phyloP scores from a whole-genome alignment of 805 yeast genomes.

The Torulaspora gathmanii region DNA sequence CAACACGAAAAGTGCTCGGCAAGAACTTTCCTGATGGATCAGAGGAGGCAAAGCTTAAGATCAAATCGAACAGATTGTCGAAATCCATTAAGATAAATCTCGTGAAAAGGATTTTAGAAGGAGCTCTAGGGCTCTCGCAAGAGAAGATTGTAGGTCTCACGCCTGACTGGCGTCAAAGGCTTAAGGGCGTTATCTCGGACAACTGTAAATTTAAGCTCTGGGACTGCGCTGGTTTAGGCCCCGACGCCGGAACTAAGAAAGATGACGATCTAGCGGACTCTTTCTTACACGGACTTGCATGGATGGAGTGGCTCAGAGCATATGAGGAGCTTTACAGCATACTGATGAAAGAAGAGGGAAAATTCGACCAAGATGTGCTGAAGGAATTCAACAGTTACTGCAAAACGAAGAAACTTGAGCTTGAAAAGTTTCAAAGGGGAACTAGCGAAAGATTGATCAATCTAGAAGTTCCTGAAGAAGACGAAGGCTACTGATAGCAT shows the following conservation, averaged over 20 bases:
- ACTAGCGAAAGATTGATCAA: constrained; percentile 6
- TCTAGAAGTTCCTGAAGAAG: constrained; percentile 1
- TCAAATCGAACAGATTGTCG: constrained; percentile 3
- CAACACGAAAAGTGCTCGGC: background rate
- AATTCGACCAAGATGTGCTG: constrained; percentile 8
- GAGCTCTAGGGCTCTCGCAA: constrained; percentile 4
- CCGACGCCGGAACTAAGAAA: constrained; percentile 36
- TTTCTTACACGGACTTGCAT: constrained; percentile 54
- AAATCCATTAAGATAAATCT: constrained; percentile 10
- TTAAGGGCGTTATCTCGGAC: constrained; percentile 1
- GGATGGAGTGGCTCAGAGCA: constrained; percentile 40
- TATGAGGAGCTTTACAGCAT: constrained; percentile 23
- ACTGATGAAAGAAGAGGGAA: constrained; percentile 9
- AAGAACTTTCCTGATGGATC: background rate
- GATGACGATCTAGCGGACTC: constrained; percentile 66
- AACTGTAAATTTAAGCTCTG: constrained; percentile 8
- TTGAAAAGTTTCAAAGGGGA: constrained; percentile 3
- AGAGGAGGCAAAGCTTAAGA: constrained; percentile 2
- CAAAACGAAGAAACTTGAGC: constrained; percentile 9
- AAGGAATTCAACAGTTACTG: constrained; percentile 11
- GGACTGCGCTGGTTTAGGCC: constrained; percentile 10
- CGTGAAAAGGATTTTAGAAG: constrained; percentile 9
- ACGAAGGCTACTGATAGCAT: background rate
- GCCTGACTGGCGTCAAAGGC: constrained; percentile 9
- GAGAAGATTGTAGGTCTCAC: constrained; percentile 3